Conservation (phyloP, 106 monocot species). For the Dendrobium huoshanense region DNA sequence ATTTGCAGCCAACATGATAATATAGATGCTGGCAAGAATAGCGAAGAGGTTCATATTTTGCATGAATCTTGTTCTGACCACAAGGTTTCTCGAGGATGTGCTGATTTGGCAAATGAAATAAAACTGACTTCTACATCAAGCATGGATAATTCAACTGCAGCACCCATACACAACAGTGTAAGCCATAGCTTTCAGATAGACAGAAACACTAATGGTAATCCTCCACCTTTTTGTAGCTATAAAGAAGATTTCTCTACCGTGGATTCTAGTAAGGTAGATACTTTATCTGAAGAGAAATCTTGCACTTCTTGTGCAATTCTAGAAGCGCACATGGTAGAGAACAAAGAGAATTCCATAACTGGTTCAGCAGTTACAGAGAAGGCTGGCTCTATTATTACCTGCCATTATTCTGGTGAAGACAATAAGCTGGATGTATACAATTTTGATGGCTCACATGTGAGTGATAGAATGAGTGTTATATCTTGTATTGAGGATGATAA, state of each 20-base stretch:
- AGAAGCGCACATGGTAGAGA: neutral
- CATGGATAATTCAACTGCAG: neutral
- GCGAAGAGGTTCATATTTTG: neutral
- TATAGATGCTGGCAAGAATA: neutral
- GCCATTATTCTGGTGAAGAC: neutral
- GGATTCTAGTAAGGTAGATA: constrained; percentile 1
- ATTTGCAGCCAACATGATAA: neutral
- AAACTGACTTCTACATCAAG: neutral
- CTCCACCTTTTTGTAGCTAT: neutral
- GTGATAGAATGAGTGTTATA: neutral
- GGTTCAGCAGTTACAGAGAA: neutral
- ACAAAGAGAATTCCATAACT: neutral
- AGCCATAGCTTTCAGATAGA: constrained; percentile 5
- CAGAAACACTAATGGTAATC: neutral
- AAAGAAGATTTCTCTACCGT: constrained; percentile 5
- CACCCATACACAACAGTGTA: neutral
- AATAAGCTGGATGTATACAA: neutral
- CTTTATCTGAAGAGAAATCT: neutral
- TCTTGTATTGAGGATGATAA: constrained; percentile 10
- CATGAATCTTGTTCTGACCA: neutral
- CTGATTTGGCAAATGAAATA: constrained; percentile 9
- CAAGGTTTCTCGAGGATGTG: constrained; percentile 3
- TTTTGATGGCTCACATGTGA: neutral
- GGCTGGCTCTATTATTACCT: constrained; percentile 1
- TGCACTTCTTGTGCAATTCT: neutral